Conservation (phyloP, 2,329 filamentous ascomycete genomes). For the Scytalidium sp. region DNA sequence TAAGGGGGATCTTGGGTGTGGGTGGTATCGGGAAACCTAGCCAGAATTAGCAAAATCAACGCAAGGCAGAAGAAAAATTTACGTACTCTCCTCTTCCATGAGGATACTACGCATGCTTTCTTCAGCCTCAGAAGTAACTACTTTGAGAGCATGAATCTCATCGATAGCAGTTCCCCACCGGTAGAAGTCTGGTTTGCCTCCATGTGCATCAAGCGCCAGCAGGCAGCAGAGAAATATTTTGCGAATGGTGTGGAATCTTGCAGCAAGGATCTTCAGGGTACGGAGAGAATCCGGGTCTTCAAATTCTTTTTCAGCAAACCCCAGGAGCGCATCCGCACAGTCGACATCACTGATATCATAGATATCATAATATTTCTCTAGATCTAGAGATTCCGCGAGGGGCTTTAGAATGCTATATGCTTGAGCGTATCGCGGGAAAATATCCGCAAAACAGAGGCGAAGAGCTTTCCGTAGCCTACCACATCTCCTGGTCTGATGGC, state of each 20-base stretch:
- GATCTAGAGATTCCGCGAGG: slow-evolving; percentile 73
- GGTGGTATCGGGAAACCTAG: slow-evolving; percentile 51
- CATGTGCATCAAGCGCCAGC: slow-evolving; percentile 79
- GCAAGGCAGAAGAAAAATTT: slow-evolving; percentile 5
- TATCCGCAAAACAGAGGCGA: slow-evolving; percentile 63
- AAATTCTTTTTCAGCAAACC: slow-evolving; percentile 62
- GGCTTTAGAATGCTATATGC: slow-evolving; percentile 66
- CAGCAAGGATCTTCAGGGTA: slow-evolving; percentile 76
- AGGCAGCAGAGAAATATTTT: slow-evolving; percentile 88
- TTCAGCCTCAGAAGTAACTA: slow-evolving; percentile 59
- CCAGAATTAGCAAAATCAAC: slow-evolving; percentile 19
- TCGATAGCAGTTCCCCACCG: slow-evolving; percentile 79
- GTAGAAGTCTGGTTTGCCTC: slow-evolving; percentile 70
- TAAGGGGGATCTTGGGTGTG: slow-evolving; percentile 58
- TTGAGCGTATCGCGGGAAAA: slow-evolving; percentile 70
- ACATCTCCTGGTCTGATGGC: slow-evolving; percentile 75
- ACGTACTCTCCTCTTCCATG: slow-evolving; percentile 75
- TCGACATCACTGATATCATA: slow-evolving; percentile 77
- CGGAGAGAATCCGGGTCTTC: slow-evolving; percentile 78
- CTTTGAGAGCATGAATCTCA: slow-evolving; percentile 65
- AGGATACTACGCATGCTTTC: slow-evolving; percentile 67
- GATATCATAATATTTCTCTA: slow-evolving; percentile 91
- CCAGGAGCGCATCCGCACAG: slow-evolving; percentile 65
- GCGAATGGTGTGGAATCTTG: slow-evolving; percentile 74
- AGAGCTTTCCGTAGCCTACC: slow-evolving; percentile 75